Evolutionary conservation across 441 rosid genomes (phyloP).

Genomic region (Geranium incanum): DNA sequence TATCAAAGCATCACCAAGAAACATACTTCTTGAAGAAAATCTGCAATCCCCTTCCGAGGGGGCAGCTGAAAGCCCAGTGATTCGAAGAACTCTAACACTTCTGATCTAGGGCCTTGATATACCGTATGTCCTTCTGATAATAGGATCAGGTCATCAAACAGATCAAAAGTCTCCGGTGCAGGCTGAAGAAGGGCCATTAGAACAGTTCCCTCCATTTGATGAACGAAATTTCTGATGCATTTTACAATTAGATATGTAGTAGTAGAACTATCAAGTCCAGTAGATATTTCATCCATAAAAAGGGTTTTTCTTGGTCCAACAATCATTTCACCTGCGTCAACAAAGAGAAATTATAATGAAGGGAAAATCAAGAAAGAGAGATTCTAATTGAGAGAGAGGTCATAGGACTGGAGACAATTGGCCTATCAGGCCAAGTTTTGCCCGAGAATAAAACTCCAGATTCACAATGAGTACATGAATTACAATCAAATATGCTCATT

Average conservation of each 20-base stretch:
- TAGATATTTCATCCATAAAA: conserved; percentile 95
- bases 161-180: conserved; percentile 86
- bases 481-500: not conserved
- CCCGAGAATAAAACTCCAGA: not conserved
- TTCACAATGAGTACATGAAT: not conserved
- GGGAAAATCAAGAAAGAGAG: not conserved
- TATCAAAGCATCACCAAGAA: conserved; percentile 12
- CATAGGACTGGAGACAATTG: not conserved
- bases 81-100: conserved; percentile 77
- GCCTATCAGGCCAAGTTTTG: not conserved
- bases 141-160: conserved; percentile 73
- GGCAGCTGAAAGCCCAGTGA: conserved; percentile 73
- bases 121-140: conserved; percentile 79
- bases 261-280: conserved; percentile 93
- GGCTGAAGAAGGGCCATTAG: conserved; percentile 95
- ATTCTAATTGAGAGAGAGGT: not conserved
- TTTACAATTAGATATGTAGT: conserved; percentile 84
- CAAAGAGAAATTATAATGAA: not conserved
- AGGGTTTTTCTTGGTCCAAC: conserved; percentile 89
- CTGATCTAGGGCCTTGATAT: conserved; percentile 72
- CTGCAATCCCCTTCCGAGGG: conserved; percentile 79
- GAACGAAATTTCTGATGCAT: conserved; percentile 70
- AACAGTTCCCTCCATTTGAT: conserved; percentile 78
- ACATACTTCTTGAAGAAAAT: conserved; percentile 91
- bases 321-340: conserved; percentile 72